Conservation (phyloP, 2,329 filamentous ascomycete species). For the Amylocarpus encephaloides region DNA sequence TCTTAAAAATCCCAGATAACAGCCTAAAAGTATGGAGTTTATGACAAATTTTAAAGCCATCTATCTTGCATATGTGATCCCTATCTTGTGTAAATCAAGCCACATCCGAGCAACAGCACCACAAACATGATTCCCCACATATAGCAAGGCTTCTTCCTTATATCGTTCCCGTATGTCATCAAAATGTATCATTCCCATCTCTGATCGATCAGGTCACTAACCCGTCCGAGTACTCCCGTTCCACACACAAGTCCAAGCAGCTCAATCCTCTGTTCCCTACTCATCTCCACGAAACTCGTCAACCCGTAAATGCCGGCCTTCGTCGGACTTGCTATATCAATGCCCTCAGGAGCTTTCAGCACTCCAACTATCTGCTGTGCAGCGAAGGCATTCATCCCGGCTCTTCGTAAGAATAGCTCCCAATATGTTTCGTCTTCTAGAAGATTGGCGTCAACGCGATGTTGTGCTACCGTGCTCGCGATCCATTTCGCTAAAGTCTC, state of each 20-base stretch:
- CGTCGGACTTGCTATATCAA: constrained; percentile 8
- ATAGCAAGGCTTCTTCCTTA: constrained; percentile 3
- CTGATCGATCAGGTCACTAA: constrained; percentile 46
- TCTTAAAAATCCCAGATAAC: constrained; percentile 33
- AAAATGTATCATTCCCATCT: constrained; percentile 19
- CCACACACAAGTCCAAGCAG: constrained; percentile 49
- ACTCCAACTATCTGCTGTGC: constrained; percentile 56
- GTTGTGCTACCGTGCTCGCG: constrained; percentile 43
- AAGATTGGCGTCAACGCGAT: constrained; percentile 27
- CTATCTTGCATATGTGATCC: constrained; percentile 14
- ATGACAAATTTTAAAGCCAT: constrained; percentile 17
- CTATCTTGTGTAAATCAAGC: constrained; percentile 12
- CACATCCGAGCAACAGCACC: constrained; percentile 1
- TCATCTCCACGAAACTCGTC: constrained; percentile 52
- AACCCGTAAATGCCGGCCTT: constrained; percentile 38
- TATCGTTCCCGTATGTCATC: background rate
- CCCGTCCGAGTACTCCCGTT: constrained; percentile 43
- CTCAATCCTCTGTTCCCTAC: constrained; percentile 39
- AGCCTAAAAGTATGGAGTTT: constrained; percentile 43
- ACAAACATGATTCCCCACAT: background rate
- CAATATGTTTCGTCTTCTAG: constrained; percentile 55
- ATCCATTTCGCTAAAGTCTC: constrained; percentile 50
- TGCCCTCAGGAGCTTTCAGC: constrained; percentile 35
- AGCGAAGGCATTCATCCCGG: constrained; percentile 65
- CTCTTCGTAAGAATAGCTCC: constrained; percentile 60